Base-by-base conservation (phyloP, 306 rosid genomes). In the Inga laurina region DNA sequence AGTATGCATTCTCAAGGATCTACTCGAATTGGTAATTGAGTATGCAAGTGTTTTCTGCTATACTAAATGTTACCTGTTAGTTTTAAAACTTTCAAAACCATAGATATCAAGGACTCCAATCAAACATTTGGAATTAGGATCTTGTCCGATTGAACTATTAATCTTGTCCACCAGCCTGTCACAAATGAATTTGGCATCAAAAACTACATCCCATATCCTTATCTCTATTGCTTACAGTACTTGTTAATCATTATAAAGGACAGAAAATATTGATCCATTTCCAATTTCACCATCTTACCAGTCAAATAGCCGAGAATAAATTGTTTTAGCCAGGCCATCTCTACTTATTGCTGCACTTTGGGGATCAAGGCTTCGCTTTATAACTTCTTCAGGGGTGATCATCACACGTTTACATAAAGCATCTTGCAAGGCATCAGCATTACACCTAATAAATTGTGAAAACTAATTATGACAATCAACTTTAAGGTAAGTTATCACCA, bases 311-410 rank as follows among this genome's bases (percentile, higher is more conserved):
- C 98, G 93, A 83, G 97, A 96, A 86, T 96, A 96, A 83, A 96
- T 80, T 67, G 98, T 92, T 89, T 96, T 96, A 7, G 99, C 99
- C 77, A 96, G 82, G 85, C 98, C 99, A 84, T 96, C 99, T 75
- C 99, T 89, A 79, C 97, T 96, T 81, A 92, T 59, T 62, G 87
- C 80, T 59, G 99, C 99, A 86, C 98, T 96, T 84, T 92, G 93
- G 82, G 99, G 99, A 91, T 96, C 99, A 81, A 96, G 91, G 72
- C 97, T 92, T 78, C 98, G 93, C 83, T 94, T 96, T 80, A 96
- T 96, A 69, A 96, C 93, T 91, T 96, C 99, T 92, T 96, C 99
- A 7, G 99, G 99, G 48, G 99, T 96, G 88, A 96, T 87, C 99
- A 96, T 96, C 85, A 94, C 92, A 84, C 99, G 98, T 93, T 96